phyloP scores from a whole-genome alignment of 2,329 filamentous ascomycete species.

The Aspergillus viridinutans region DNA sequence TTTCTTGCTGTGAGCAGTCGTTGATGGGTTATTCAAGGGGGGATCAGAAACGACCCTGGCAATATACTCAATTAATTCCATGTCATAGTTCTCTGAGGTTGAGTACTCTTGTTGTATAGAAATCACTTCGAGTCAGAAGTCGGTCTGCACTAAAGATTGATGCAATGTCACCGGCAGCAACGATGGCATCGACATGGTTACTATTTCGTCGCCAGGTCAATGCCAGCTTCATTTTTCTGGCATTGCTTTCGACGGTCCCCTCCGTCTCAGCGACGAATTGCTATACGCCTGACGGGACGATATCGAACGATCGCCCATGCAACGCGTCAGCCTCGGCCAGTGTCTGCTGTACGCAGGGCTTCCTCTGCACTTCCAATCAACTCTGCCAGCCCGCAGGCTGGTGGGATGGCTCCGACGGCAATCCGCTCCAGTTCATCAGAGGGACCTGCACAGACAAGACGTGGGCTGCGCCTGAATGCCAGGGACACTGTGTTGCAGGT shows the following conservation, averaged over 20 bases:
- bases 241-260: background rate
- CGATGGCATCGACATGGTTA: background rate
- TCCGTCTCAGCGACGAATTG: background rate
- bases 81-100: background rate
- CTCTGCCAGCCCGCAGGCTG: conserved; percentile 3
- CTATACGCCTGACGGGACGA: conserved; percentile 2
- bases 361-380: conserved; percentile 2
- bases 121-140: background rate
- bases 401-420: conserved; percentile 1
- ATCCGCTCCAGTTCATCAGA: conserved; percentile 3
- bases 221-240: background rate
- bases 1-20: background rate
- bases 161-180: background rate
- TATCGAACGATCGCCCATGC: conserved; percentile 3
- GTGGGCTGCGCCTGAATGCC: conserved; percentile 2
- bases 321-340: background rate
- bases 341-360: conserved; percentile 4
- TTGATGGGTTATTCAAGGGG: background rate
- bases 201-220: background rate
- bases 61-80: background rate
- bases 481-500: conserved; percentile 3
- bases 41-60: background rate
- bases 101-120: background rate
- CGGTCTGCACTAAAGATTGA: background rate
- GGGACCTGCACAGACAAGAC: conserved; percentile 4